phyloP scores from a whole-genome alignment of 2,329 filamentous ascomycete species.

The Venturia asperata region DNA sequence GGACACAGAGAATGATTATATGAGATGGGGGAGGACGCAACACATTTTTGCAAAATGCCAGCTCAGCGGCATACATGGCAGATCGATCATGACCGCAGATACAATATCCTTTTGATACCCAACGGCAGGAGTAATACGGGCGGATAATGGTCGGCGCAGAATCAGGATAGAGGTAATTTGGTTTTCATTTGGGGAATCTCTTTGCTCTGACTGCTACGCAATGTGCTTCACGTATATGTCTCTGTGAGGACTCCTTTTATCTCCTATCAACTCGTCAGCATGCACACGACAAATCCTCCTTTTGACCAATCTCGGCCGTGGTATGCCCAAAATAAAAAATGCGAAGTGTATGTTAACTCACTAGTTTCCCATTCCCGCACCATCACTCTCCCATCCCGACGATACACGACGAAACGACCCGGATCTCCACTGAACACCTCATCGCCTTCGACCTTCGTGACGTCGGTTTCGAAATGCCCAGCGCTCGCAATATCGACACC shows the following conservation, averaged over 20 bases:
- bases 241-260: background rate
- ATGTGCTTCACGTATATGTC: background rate
- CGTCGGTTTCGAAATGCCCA: no score
- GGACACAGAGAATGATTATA: background rate
- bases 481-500: no score
- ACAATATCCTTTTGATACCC: conserved; percentile 7
- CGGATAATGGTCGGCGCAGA: background rate
- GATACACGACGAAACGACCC: background rate
- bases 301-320: no score
- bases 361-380: background rate
- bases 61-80: background rate
- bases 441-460: background rate
- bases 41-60: background rate
- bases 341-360: background rate
- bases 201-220: background rate
- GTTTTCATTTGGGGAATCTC: background rate
- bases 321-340: no score
- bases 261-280: background rate
- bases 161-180: conserved; percentile 6
- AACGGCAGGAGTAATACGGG: conserved; percentile 8
- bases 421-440: background rate
- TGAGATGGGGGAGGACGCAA: background rate
- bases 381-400: background rate
- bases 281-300: no score
- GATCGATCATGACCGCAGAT: background rate